A percentile compares a stretch with the other conserved stretches of the same genome.
These are phyloP conservation scores for Sanghuangporus sanghuang DNA, from an alignment of 1,284 basidiomycete species.

Conservation along the genomic window DNA sequence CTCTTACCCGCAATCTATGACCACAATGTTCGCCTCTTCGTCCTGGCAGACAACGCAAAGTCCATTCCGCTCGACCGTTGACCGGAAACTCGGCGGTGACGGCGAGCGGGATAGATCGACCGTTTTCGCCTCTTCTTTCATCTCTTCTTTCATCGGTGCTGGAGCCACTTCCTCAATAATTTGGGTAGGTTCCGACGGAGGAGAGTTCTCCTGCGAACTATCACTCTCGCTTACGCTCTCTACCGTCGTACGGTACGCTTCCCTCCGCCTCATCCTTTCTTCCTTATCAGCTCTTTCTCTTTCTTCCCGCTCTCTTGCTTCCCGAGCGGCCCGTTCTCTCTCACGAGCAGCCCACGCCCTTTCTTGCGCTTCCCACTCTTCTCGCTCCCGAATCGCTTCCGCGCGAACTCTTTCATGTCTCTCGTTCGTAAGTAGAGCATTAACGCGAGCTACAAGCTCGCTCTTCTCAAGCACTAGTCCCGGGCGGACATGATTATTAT, in stretches of 20 bases:
- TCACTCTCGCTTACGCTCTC: constrained; percentile 28
- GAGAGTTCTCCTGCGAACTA: constrained; percentile 23
- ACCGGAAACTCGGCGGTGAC: neutral
- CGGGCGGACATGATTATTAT: constrained; percentile 62
- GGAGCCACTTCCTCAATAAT: neutral
- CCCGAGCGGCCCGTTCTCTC: constrained; percentile 16
- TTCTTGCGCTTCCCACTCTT: constrained; percentile 21
- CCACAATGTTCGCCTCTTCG: constrained; percentile 85
- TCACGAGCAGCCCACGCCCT: constrained; percentile 16
- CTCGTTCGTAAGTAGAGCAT: constrained; percentile 62
- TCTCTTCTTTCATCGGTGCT: neutral
- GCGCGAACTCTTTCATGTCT: constrained; percentile 46
- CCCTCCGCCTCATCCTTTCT: constrained; percentile 32
- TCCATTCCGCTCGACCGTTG: constrained; percentile 57
- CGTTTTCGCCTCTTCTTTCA: neutral
- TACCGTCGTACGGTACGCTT: constrained; percentile 32
- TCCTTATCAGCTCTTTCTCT: constrained; percentile 27
- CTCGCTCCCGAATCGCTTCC: constrained; percentile 21
- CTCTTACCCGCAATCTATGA: constrained; percentile 86
- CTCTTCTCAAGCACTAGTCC: constrained; percentile 64
- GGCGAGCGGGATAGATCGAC: neutral
- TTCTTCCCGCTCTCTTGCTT: constrained; percentile 26
- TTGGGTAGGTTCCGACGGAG: neutral
- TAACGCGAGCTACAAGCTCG: constrained; percentile 69
- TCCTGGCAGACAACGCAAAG: constrained; percentile 88